These are phyloP conservation scores for Pleurotus pulmonarius DNA, from an alignment of 768 basidiomycete genomes.

Conservation along the genomic window DNA sequence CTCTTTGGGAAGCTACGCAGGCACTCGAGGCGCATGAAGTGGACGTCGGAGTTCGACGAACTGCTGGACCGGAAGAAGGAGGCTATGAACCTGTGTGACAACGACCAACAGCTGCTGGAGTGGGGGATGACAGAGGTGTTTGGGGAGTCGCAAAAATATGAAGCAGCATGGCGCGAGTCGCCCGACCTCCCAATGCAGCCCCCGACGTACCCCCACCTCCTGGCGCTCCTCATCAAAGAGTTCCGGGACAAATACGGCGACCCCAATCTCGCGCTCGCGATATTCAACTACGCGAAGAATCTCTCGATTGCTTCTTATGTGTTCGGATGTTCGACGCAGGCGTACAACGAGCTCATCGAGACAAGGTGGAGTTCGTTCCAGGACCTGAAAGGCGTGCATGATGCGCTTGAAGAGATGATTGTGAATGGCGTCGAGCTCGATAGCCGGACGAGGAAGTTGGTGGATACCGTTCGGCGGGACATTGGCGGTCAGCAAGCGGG, in stretches of 20 bases:
- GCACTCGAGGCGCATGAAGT: constrained; percentile 44
- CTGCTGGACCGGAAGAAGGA: constrained; percentile 68
- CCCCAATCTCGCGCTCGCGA: constrained; percentile 75
- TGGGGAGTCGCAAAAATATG: constrained; percentile 47
- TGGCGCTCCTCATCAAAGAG: constrained; percentile 72
- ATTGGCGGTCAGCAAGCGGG: constrained; percentile 47
- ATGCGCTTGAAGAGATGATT: constrained; percentile 77
- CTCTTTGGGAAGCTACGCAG: constrained; percentile 54
- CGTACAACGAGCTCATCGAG: constrained; percentile 84
- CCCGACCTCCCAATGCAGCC: constrained; percentile 41
- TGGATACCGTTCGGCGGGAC: constrained; percentile 62
- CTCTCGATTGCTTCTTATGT: constrained; percentile 81
- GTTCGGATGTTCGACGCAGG: constrained; percentile 82
- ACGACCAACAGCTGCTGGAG: constrained; percentile 65
- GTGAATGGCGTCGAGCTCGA: constrained; percentile 74
- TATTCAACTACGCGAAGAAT: constrained; percentile 77
- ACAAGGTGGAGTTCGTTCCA: constrained; percentile 84
- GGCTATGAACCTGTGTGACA: constrained; percentile 64
- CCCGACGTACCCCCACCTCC: constrained; percentile 67
- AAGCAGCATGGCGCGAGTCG: constrained; percentile 37
- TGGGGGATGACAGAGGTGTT: constrained; percentile 76
- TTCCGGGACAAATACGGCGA: constrained; percentile 78
- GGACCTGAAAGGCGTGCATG: constrained; percentile 74
- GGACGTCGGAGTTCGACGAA: constrained; percentile 49
- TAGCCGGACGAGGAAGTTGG: constrained; percentile 51